These are phyloP conservation scores for Scedosporium apiospermum DNA, from an alignment of 2,329 filamentous ascomycete species.

Conservation along the genomic window DNA sequence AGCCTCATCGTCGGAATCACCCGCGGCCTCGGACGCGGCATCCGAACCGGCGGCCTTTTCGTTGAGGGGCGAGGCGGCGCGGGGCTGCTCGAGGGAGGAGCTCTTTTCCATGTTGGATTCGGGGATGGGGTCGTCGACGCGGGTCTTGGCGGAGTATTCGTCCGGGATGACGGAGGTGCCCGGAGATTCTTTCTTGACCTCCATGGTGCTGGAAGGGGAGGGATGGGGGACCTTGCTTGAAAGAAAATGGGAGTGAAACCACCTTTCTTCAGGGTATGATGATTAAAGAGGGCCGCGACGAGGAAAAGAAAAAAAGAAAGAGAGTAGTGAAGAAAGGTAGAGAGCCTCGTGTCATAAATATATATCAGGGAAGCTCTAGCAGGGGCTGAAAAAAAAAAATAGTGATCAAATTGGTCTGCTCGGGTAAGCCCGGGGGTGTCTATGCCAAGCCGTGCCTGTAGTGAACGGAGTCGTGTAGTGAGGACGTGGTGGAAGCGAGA, in stretches of 20 bases:
- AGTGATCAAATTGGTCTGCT: no score
- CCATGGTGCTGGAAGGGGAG: neutral
- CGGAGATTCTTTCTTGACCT: neutral
- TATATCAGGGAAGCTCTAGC: no score
- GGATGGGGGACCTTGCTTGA: neutral
- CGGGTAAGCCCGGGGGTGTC: no score
- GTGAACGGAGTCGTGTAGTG: no score
- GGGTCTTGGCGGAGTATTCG: neutral
- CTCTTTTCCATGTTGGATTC: slow-evolving; percentile 7
- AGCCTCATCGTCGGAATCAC: slow-evolving; percentile 11
- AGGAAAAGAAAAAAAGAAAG: no score
- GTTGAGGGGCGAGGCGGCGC: neutral
- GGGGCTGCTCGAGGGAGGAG: neutral
- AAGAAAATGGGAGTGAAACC: neutral
- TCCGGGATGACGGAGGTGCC: neutral
- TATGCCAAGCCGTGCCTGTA: no score
- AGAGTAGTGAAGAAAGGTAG: no score
- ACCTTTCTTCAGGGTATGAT: no score
- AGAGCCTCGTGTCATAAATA: no score
- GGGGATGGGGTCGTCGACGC: neutral
- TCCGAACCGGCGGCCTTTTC: neutral
- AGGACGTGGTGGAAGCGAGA: no score
- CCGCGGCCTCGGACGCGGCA: neutral
- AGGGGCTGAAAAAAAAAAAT: no score
- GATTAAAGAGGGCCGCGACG: no score